Base-by-base conservation (phyloP, 179 eudicot genomes). In the Pouteria campechiana region DNA sequence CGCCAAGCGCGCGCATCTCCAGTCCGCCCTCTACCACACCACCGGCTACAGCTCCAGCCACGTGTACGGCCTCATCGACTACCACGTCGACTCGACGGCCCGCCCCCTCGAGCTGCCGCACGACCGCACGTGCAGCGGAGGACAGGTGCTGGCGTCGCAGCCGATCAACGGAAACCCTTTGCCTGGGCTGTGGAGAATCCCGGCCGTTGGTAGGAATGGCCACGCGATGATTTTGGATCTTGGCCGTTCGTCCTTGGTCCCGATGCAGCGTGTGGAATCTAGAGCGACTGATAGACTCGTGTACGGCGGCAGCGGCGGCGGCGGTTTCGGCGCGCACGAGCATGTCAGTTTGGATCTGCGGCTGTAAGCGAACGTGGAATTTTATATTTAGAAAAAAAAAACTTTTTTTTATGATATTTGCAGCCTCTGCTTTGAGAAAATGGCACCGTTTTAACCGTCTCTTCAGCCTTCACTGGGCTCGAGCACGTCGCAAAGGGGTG, bases 291-390 rank as follows among this genome's bases (percentile, higher is more conserved):
- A n/a, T n/a, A n/a, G n/a, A n/a, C n/a, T n/a, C n/a, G n/a, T n/a
- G n/a, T n/a, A n/a, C n/a, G n/a, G n/a, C 2, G 37, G 67, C 3
- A 18, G 54, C 17, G 17, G 55, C 13, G 23, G 43, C 30, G 37
- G n/a, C n/a, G n/a, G n/a, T n/a, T n/a, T n/a, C 62, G 15, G 46
- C 52, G 55, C 63, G 43, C 71, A 75, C 50, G 88, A 80, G 54
- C 76, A 79, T 37, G 92, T 90, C 81, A 90, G 98, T 79, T 77
- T 90, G 67, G 98, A 90, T 68, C 83, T 90, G 64, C 92, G 65
- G 66, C 66, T 89, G 73, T 89, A 67, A 60, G n/a, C n/a, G n/a
- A n/a, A n/a, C n/a, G n/a, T n/a, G n/a, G n/a, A n/a, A n/a, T n/a
- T n/a, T n/a, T n/a, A n/a, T n/a, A n/a, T n/a, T n/a, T n/a, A n/a